phyloP scores from a whole-genome alignment of 2,329 filamentous ascomycete species.

The Ceratocystis huliohia region DNA sequence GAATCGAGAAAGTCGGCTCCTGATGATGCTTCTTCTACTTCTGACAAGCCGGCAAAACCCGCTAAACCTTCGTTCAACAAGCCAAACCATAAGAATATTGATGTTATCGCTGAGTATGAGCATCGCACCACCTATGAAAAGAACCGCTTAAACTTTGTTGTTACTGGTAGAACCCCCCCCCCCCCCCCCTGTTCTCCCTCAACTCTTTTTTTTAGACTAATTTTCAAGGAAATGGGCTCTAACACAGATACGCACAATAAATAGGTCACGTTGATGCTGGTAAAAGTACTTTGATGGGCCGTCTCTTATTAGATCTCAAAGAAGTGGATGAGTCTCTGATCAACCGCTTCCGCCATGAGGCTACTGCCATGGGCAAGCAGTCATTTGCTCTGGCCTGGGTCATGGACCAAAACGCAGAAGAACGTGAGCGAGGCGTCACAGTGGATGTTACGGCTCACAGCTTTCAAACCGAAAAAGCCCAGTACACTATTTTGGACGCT shows the following conservation, averaged over 20 bases:
- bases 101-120: slow-evolving; percentile 71
- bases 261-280: slow-evolving; percentile 91
- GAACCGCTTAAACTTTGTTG: slow-evolving; percentile 77
- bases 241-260: neutral
- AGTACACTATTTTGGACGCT: slow-evolving; percentile 89
- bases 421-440: slow-evolving; percentile 79
- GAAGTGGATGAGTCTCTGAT: slow-evolving; percentile 79
- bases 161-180: slow-evolving; percentile 51
- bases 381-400: slow-evolving; percentile 98
- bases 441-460: slow-evolving; percentile 94
- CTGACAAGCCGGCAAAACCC: neutral
- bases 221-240: neutral
- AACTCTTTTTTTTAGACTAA: slow-evolving; percentile 17
- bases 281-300: slow-evolving; percentile 94
- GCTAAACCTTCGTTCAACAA: slow-evolving; percentile 33
- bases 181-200: slow-evolving; percentile 24
- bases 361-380: slow-evolving; percentile 80
- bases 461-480: slow-evolving; percentile 77
- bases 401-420: slow-evolving; percentile 80
- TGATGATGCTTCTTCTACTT: neutral
- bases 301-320: slow-evolving; percentile 77
- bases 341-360: slow-evolving; percentile 77
- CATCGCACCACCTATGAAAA: slow-evolving; percentile 53
- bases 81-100: slow-evolving; percentile 61
- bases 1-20: neutral